Base-by-base conservation (phyloP, 2,329 filamentous ascomycete genomes). In the Grosmannia penicillata region DNA sequence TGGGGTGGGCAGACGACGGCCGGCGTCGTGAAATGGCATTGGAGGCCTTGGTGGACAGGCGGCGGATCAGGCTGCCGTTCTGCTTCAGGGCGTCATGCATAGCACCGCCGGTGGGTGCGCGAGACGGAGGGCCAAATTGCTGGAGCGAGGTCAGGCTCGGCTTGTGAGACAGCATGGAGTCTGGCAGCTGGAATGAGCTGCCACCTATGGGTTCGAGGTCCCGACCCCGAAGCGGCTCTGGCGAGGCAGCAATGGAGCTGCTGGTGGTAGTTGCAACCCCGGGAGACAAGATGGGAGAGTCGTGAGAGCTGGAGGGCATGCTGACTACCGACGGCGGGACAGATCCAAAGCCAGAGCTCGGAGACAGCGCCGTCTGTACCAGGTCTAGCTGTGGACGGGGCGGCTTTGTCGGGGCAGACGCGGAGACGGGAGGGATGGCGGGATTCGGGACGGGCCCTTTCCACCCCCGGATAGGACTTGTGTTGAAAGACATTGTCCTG, bases 1-100 rank as follows among this genome's bases (percentile, higher is more conserved):
- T 75, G 17, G 81, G 73, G 32, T 81, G 72, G 1, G 78, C 78
- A 3, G 83, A 86, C 14, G 84, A 93, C 44, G 81, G 78, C 44
- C 87, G 72, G 45, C 86, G 75, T 43, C 78, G 70, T 28, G 59
- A 60, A 54, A 76, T 55, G 66, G 79, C 60, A 69, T 78, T 57
- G 74, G 78, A 75, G 6, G 86, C 84, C 44, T 80, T 77, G 49
- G 82, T 83, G 24, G 91, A 96, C 18, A 95, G 64, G 45, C 87
- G 75, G 45, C 91, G 77, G 48, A 96, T 93, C 40, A 96, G 59
- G 36, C 54, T 57, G 27, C 57, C 60, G 26, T 40, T 44, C 50
- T 65, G 68, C 36, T 70, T 70, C 29, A 52, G 45, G 28, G 57
- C 55, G 39, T 70, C 66, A 13, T 62, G 58, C 51, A 68, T 58